phyloP scores from a whole-genome alignment of 202 grass and related monocot species.

The Schoenoplectus triqueter region DNA sequence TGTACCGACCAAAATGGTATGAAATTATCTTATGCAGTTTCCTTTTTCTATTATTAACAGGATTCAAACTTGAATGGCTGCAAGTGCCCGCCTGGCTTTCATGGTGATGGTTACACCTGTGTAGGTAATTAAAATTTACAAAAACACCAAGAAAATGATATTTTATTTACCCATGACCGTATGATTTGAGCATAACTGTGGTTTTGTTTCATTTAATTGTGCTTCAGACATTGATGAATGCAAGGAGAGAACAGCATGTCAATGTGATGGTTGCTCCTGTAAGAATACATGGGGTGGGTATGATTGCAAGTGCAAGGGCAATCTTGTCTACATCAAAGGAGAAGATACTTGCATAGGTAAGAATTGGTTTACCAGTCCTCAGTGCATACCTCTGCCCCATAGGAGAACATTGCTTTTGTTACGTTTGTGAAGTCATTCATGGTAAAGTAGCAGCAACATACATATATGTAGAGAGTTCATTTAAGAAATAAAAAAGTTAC shows the following conservation, averaged over 20 bases:
- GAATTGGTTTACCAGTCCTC: not conserved
- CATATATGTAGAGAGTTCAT: not conserved
- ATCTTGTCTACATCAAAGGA: slow-evolving; percentile 61
- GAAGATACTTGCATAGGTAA: slow-evolving; percentile 86
- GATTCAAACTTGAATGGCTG: slow-evolving; percentile 59
- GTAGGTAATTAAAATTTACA: slow-evolving; percentile 49
- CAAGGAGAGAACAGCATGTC: slow-evolving; percentile 67
- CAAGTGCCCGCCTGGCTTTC: slow-evolving; percentile 72
- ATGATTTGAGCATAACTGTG: not conserved
- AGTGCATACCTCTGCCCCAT: not conserved
- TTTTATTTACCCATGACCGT: not conserved
- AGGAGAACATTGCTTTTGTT: not conserved
- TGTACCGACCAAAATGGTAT: slow-evolving; percentile 13
- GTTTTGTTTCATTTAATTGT: not conserved
- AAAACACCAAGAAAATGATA: not conserved
- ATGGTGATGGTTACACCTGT: slow-evolving; percentile 70
- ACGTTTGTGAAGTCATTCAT: too few species aligned
- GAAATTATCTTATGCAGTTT: slow-evolving; percentile 3
- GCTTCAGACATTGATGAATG: slow-evolving; percentile 80
- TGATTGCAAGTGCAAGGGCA: slow-evolving; percentile 74
- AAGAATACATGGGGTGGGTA: slow-evolving; percentile 77
- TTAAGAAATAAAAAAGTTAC: not conserved
- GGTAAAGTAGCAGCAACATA: not conserved
- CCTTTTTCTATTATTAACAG: slow-evolving; percentile 35
- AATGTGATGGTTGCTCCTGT: slow-evolving; percentile 73